Base-by-base conservation (phyloP, 202 grass and related monocot species). In the Setaria viridis region DNA sequence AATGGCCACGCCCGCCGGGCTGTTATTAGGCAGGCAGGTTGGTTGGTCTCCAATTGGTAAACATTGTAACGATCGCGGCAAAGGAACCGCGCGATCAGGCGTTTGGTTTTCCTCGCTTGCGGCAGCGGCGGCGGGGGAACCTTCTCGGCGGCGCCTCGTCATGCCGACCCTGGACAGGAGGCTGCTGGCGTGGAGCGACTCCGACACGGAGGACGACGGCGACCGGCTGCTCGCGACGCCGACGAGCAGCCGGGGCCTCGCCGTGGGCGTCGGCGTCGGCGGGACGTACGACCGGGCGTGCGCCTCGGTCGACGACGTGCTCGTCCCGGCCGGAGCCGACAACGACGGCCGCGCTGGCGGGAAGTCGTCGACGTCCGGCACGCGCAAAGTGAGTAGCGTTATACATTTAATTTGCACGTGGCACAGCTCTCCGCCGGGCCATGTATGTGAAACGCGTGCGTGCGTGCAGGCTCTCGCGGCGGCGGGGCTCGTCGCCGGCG, bases 401-500 rank as follows among this genome's bases (percentile, higher is more conserved):
- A 2, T 19, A 15, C 21, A 2, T 78, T 32, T 29, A 21, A 50
- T 34, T 51, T n/a, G 10, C 78, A 25, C 50, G 35, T 70, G 12
- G 15, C 11, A 12, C 11, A 80, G 25, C 30, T 77, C 10, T 30
- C 42, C 13, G 34, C 4, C 14, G 50, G 50, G 14, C 50, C 16
- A 5, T 55, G 17, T 17, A 55, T 15, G 17, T 54, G 6, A 56
- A 6, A 56, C 5, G n/a, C 57, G 58, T 11, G 58, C 19, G 41
- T 69, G 34, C 20, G 30, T 37, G 56, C 65, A 82, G 66, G 82
- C 48, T 33, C 64, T 47, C 73, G 62, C 62, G 47, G 72, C 35
- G 15, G 62, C 72, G 10, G 82, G 72, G 62, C 6, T 85, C 49
- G 50, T 77, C 62, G 62, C 82, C 72, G 62, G 77, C 62, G 72